Evolutionary conservation across 164 flowering plant species (phyloP).

Genomic region (Macadamia tetraphylla): DNA sequence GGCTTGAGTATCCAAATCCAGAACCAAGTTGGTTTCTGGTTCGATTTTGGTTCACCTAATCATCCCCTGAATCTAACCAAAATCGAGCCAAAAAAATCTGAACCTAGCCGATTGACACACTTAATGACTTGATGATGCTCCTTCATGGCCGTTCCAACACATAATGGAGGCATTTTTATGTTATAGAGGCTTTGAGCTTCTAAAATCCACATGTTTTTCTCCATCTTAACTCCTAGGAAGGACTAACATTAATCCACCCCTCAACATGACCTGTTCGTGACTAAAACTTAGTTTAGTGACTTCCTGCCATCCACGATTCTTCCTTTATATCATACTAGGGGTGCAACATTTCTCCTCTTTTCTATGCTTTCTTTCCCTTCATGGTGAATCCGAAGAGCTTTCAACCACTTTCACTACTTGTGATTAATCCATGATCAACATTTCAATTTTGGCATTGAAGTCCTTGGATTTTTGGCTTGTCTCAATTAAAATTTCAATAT

Average conservation of each 20-base stretch:
- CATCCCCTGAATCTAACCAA: too few species aligned
- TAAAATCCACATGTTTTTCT: slow-evolving; percentile 8
- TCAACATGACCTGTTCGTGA: slow-evolving; percentile 9
- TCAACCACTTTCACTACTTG: neutral
- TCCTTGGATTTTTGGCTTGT: slow-evolving; percentile 11
- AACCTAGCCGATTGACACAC: too few species aligned
- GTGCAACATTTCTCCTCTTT: slow-evolving; percentile 11
- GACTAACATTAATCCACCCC: neutral
- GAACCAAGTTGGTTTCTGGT: too few species aligned
- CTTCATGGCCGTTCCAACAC: slow-evolving; percentile 42
- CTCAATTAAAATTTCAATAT: neutral
- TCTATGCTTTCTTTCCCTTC: neutral
- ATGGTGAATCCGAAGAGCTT: too few species aligned
- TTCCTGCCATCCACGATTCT: slow-evolving; percentile 14
- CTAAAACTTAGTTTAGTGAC: slow-evolving; percentile 13
- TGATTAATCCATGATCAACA: neutral
- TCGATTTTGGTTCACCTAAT: too few species aligned
- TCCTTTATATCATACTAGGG: slow-evolving; percentile 2
- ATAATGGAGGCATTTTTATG: slow-evolving; percentile 25
- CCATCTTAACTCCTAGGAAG: slow-evolving; percentile 10
- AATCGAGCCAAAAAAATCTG: too few species aligned
- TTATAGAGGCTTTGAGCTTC: slow-evolving; percentile 5
- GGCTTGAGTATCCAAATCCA: too few species aligned
- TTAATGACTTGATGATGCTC: slow-evolving; percentile 31
- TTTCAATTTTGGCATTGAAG: slow-evolving; percentile 2